Conservation (phyloP, 2,329 filamentous ascomycete species). For the Acrodontium crateriforme region DNA sequence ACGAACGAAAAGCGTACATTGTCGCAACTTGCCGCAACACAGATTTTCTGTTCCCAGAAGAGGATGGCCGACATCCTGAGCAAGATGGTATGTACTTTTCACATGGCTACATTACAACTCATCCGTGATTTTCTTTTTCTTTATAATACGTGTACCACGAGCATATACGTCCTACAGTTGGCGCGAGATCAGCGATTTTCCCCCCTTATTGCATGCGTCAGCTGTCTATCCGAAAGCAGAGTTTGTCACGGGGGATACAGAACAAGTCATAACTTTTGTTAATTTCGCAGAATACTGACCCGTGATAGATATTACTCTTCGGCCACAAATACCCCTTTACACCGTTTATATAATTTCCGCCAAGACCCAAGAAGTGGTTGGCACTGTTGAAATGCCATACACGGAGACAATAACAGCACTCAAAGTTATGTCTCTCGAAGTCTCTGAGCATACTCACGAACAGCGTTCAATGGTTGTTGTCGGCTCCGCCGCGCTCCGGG, state of each 20-base stretch:
- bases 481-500: constrained; percentile 72
- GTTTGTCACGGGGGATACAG: constrained; percentile 9
- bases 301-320: constrained; percentile 36
- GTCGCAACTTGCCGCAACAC: constrained; percentile 54
- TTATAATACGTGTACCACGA: constrained; percentile 10
- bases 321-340: constrained; percentile 58
- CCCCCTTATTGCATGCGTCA: no score
- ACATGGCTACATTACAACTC: neutral
- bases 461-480: constrained; percentile 69
- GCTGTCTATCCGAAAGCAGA: constrained; percentile 3
- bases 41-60: constrained; percentile 71
- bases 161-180: constrained; percentile 19
- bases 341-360: constrained; percentile 68
- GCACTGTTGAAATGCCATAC: constrained; percentile 57
- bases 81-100: constrained; percentile 41
- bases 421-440: constrained; percentile 70
- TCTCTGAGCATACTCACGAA: constrained; percentile 83
- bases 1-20: constrained; percentile 60
- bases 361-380: constrained; percentile 62
- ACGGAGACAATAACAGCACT: constrained; percentile 70
- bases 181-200: constrained; percentile 10
- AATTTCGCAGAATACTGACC: no score
- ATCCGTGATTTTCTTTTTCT: neutral
- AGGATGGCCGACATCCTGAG: constrained; percentile 74
- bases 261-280: no score